Evolutionary conservation across 495 filamentous ascomycete genomes (phyloP).

Genomic region (Penicillium lividum): DNA sequence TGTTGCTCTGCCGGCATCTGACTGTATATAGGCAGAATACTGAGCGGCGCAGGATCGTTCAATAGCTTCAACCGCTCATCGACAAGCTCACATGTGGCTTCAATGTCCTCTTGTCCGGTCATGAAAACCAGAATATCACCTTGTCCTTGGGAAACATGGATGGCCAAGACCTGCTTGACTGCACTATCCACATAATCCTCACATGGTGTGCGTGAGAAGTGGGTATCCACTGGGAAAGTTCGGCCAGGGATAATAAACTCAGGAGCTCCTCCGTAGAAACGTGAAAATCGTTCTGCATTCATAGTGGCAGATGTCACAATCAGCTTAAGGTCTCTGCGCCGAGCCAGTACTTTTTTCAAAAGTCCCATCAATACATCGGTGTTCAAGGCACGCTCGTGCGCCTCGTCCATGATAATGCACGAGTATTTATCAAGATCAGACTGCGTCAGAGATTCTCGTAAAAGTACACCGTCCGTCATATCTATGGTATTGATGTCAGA

Average conservation of each 20-base stretch:
- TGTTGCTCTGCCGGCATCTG: conserved; percentile 99
- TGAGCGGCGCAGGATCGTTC: conserved; percentile 92
- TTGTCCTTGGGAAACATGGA: conserved; percentile 87
- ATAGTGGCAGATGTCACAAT: conserved; percentile 99
- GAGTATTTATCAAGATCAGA: conserved; percentile 94
- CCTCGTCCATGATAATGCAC: conserved; percentile 99
- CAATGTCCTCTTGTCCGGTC: conserved; percentile 99
- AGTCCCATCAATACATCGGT: conserved; percentile 98
- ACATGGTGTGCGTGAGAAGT: conserved; percentile 92
- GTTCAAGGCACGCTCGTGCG: conserved; percentile 94
- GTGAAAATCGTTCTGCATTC: conserved; percentile 94
- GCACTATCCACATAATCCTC: conserved; percentile 98
- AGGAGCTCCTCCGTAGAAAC: conserved; percentile 96
- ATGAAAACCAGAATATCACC: conserved; percentile 99
- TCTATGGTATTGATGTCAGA: conserved; percentile 46
- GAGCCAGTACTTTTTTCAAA: conserved; percentile 92
- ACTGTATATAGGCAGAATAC: conserved; percentile 96
- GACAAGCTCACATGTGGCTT: conserved; percentile 90
- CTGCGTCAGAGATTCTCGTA: conserved; percentile 90
- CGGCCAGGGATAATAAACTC: conserved; percentile 96
- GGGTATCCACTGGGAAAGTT: conserved; percentile 96
- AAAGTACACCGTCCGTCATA: conserved; percentile 97
- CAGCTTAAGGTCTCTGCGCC: conserved; percentile 88
- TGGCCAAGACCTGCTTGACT: conserved; percentile 95
- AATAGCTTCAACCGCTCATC: conserved; percentile 86